Conservation (phyloP, 2,329 filamentous ascomycete species). For the Diplodia corticola region DNA sequence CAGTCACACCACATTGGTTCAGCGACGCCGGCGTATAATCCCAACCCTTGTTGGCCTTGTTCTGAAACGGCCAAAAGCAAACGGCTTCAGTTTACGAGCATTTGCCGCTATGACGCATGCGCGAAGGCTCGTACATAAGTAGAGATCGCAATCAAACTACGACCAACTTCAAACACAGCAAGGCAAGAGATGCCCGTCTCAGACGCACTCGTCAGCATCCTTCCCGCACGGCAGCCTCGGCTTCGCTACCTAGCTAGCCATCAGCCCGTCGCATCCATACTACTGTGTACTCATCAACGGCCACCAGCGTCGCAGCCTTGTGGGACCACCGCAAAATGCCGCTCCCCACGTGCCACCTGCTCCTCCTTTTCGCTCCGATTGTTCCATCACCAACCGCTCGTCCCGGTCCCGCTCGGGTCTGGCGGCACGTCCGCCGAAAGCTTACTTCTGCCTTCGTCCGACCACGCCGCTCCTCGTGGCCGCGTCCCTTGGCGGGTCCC, state of each 20-base stretch:
- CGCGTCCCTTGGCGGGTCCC: neutral
- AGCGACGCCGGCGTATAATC: no score
- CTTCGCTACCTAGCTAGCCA: neutral
- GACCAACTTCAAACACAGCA: slow-evolving; percentile 15
- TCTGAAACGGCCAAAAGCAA: neutral
- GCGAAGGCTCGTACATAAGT: neutral
- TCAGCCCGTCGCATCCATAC: neutral
- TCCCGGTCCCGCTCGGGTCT: neutral
- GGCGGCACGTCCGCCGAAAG: neutral
- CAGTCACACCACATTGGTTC: neutral
- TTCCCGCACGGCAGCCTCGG: neutral
- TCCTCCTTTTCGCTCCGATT: neutral
- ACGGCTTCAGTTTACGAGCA: neutral
- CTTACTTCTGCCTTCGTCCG: neutral
- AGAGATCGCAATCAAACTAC: neutral
- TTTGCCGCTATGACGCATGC: neutral
- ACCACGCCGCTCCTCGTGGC: neutral
- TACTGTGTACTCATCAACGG: slow-evolving; percentile 7
- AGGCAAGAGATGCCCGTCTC: slow-evolving; percentile 18
- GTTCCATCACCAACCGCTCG: neutral
- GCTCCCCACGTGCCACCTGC: neutral
- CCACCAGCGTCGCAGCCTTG: slow-evolving; percentile 10
- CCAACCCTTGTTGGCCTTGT: neutral
- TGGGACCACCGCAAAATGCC: neutral
- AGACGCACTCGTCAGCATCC: neutral